Base-by-base conservation (phyloP, 257 asterid species). In the Ophiorrhiza pumila region DNA sequence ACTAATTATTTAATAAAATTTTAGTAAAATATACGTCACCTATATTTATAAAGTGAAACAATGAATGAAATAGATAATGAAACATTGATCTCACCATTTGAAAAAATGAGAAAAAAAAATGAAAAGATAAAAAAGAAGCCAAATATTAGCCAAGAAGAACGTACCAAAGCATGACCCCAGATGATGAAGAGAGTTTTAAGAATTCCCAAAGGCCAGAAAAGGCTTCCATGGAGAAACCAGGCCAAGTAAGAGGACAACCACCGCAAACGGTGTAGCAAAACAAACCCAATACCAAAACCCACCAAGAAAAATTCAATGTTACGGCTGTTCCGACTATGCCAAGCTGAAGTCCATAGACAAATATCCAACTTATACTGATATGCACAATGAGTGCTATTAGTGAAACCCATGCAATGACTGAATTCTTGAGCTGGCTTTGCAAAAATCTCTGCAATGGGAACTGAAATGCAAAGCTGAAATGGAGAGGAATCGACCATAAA, bases 121-220 rank as follows among this genome's bases (percentile, higher is more conserved):
- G 23, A 8, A 25, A 53, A 53, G 5, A n/a, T 7, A 9, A 2
- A 17, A 25, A 14, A 56, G 34, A 15, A 31, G 5, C 0, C 29
- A 18, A 35, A 7, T 7, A 23, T 4, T 43, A 5, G 29, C 18
- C 45, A 46, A 47, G 20, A 67, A 13, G 39, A 18, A 69, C 53
- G 6, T 77, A 93, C 96, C 98, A 91, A 10, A 93, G 81, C 98
- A 93, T 93, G 85, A 91, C 91, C 0, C 98, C 98, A 22, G 98
- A 94, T 31, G 97, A 89, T 35, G 88, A 83, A 0, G 97, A 94
- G 31, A 94, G 89, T 71, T 91, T 91, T 0, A 87, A 41, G 62
- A 94, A 94, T 1, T 85, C 92, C 97, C 98, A 94, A 39, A 94
- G 80, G 0, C 97, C 99, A 25, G 91, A 57, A 39, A 94, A 88